Conservation (phyloP, 2,329 filamentous ascomycete species). For the Calonectria leucothoes region DNA sequence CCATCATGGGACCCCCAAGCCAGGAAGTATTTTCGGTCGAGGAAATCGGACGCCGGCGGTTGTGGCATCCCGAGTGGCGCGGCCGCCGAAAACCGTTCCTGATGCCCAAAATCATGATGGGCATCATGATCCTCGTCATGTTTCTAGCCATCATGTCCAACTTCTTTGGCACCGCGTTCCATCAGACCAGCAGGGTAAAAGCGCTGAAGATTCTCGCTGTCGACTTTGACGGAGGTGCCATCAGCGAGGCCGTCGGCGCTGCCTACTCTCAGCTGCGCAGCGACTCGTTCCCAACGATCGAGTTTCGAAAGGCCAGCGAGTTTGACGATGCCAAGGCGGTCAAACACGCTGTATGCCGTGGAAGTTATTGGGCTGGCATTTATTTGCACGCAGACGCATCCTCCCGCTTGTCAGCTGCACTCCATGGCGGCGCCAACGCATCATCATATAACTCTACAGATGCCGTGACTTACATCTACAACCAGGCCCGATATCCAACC, state of each 20-base stretch:
- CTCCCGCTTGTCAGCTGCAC: constrained; percentile 41
- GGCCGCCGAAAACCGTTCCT: constrained; percentile 25
- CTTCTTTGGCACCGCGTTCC: constrained; percentile 48
- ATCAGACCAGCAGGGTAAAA: constrained; percentile 30
- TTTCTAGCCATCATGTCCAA: constrained; percentile 43
- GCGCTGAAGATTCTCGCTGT: constrained; percentile 43
- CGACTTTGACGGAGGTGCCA: constrained; percentile 45
- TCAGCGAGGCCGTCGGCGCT: constrained; percentile 45
- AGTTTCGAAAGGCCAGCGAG: constrained; percentile 36
- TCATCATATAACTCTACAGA: constrained; percentile 46
- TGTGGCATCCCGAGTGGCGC: constrained; percentile 24
- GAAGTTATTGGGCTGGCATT: constrained; percentile 51
- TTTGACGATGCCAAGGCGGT: constrained; percentile 42
- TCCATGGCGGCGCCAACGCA: constrained; percentile 36
- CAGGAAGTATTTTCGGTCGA: constrained; percentile 7
- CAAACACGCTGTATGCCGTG: constrained; percentile 47
- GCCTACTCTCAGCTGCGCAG: constrained; percentile 46
- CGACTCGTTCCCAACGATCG: constrained; percentile 46
- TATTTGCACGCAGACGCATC: constrained; percentile 47
- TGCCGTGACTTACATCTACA: constrained; percentile 50
- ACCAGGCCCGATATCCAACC: constrained; percentile 49
- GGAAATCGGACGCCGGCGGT: neutral
- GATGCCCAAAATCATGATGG: constrained; percentile 31
- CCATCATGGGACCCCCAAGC: neutral
- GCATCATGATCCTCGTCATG: constrained; percentile 30